Base-by-base conservation (phyloP, 2,329 filamentous ascomycete genomes). In the Ceratocystiopsis sp. region DNA sequence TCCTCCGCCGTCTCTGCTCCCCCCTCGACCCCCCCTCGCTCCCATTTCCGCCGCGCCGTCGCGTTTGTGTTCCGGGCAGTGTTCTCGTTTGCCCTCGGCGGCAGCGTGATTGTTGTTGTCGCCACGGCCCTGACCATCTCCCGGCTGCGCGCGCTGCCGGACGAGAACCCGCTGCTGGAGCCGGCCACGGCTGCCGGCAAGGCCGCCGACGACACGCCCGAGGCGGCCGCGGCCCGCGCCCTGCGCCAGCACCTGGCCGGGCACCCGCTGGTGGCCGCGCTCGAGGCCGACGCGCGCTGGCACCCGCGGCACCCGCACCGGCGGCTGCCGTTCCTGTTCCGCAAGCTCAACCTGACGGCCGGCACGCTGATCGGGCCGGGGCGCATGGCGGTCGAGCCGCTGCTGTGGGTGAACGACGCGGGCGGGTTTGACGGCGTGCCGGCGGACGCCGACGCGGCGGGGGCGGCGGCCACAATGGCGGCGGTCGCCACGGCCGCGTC, bases 251-350 rank as follows among this genome's bases (percentile, higher is more conserved):
- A 91, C 62, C 25, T 29, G 7, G 25, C 25, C 25, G 25, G 25
- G 5, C 25, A 29, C 25, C 80, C 84, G 1, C 58, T 93, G n/a
- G 71, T 80, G 5, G 58, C 67, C n/a, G 66, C 71, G 37, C 66
- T 96, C 41, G 79, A 87, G 39, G 60, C 61, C 16, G 69, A 82
- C 52, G 66, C 76, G 1, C 25, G 32, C 3, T 71, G 73, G 21
- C 81, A 80, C 59, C 71, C 66, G 33, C 86, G 93, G 59, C 80
- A 80, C 33, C 89, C 89, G 12, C 85, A 94, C 57, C 66, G 95
- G 57, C 91, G 87, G 61, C 81, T 95, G 55, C 86, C 89, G 0
- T 65, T 68, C 21, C 60, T 68, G 3, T 70, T 85, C 59, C 75
- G 82, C 35, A 61, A 63, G 3, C 78, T 84, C 57, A 93, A 80